Evolutionary conservation across 768 basidiomycete genomes (phyloP), one percentile per base, ranked within the genome.

Genomic region (Phanerochaete sordida): DNA sequence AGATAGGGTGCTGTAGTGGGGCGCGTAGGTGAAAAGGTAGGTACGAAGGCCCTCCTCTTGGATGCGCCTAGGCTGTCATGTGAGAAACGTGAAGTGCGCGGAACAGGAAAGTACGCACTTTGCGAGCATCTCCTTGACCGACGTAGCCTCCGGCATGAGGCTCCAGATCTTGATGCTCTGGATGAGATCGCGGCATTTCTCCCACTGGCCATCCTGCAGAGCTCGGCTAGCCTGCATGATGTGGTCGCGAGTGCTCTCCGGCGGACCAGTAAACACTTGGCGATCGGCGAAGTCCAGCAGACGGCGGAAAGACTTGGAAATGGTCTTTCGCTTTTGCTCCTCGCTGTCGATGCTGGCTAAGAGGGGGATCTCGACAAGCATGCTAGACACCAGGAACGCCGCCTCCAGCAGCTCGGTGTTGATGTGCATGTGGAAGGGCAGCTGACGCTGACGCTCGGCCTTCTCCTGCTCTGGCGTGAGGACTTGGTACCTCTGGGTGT

Each of bases 391-490:
- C 45, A 99, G 82, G 80, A 98, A 99, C 0, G 94, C 97, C 21
- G 95, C 95, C 74, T 98, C 97, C 57, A 98, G 79, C 9, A 99
- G 81, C 74, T 98, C 97, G 15, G 97, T 93, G 77, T 98, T 99
- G 76, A 98, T 95, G 75, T 99, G 97, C 90, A 98, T 91, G 74
- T 99, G 97, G 88, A 98, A 99, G 28, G 97, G 97, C 24, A 99
- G 81, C 67, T 98, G 93, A 33, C 97, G 85, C 65, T 94, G 89
- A 65, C 95, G 92, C 73, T 99, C 97, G 2, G 95, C 87, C 70
- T 95, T 91, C 73, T 99, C 97, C 75, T 99, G 97, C 73, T 99
- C 97, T 1, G 93, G 93, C 13, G 90, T 85, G 59, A 95, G 77
- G 9, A 85, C 83, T 66, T 92, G 90, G 80, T 87, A 96, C 33